Evolutionary conservation across 257 asterid genomes (phyloP).

Genomic region (Jaltomata sinuosa): DNA sequence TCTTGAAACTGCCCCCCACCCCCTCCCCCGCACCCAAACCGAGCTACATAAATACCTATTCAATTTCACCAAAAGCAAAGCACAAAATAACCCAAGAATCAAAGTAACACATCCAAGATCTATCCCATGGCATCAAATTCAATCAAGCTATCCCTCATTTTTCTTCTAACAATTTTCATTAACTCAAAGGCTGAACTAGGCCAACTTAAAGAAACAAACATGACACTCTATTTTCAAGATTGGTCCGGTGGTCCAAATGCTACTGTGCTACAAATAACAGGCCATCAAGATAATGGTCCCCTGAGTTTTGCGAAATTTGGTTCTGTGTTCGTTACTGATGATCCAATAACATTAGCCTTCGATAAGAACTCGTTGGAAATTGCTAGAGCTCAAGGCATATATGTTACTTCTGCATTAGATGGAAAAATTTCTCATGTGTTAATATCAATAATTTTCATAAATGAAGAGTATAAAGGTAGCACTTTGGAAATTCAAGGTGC

Average conservation of each 20-base stretch:
- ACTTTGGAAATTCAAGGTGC: conserved; percentile 43
- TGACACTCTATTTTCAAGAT: conserved; percentile 39
- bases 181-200: not conserved
- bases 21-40: not conserved
- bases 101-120: not conserved
- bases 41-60: not conserved
- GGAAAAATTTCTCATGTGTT: conserved; percentile 37
- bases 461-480: conserved; percentile 23
- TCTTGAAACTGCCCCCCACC: not conserved
- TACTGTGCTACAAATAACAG: conserved; percentile 30
- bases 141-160: not conserved
- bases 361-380: conserved; percentile 25
- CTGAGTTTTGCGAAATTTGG: conserved; percentile 33
- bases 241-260: conserved; percentile 37
- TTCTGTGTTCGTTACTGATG: conserved; percentile 38
- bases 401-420: conserved; percentile 45
- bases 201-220: conserved; percentile 22
- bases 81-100: not conserved
- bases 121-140: conserved; percentile 9
- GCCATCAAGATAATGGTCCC: conserved; percentile 7
- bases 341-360: conserved; percentile 23
- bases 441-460: conserved; percentile 36
- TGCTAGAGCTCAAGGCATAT: conserved; percentile 22
- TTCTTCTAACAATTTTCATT: conserved; percentile 6
- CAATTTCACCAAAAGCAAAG: not conserved